Evolutionary conservation across 1,139 yeast species (phyloP).

Genomic region (Geotrichum citri-aurantii): DNA sequence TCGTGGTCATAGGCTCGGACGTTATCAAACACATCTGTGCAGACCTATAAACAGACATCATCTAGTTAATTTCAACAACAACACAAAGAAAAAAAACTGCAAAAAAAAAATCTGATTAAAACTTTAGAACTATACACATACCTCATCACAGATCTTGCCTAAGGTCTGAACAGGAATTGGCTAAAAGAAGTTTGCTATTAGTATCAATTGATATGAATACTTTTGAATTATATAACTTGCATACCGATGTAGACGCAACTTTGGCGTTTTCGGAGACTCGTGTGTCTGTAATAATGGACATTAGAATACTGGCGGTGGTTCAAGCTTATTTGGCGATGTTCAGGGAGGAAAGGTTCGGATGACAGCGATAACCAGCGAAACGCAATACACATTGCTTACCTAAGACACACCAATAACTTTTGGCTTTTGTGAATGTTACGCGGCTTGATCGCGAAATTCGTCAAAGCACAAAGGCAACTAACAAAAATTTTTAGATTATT

Average conservation of each 20-base stretch:
- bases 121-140: neutral
- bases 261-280: slow-evolving; percentile 11
- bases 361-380: neutral
- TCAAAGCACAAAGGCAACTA: neutral
- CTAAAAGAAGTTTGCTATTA: neutral
- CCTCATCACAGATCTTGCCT: slow-evolving; percentile 11
- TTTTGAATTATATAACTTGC: neutral
- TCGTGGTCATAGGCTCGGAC: slow-evolving; percentile 19
- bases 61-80: too few relatives aligned
- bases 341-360: neutral
- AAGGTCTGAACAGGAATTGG: slow-evolving; percentile 9
- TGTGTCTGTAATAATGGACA: slow-evolving; percentile 11
- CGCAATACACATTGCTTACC: neutral
- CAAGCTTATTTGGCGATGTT: neutral
- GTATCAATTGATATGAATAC: neutral
- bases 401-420: neutral
- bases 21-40: slow-evolving; percentile 3
- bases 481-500: too few relatives aligned
- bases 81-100: neutral
- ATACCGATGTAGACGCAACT: slow-evolving; percentile 10
- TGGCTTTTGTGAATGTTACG: neutral
- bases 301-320: neutral
- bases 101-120: neutral
- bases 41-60: slow-evolving; percentile 2
- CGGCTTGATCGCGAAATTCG: neutral